Evolutionary conservation across 768 basidiomycete species (phyloP), one percentile per base, ranked within the genome.

Genomic region (Podaxis pistillaris): DNA sequence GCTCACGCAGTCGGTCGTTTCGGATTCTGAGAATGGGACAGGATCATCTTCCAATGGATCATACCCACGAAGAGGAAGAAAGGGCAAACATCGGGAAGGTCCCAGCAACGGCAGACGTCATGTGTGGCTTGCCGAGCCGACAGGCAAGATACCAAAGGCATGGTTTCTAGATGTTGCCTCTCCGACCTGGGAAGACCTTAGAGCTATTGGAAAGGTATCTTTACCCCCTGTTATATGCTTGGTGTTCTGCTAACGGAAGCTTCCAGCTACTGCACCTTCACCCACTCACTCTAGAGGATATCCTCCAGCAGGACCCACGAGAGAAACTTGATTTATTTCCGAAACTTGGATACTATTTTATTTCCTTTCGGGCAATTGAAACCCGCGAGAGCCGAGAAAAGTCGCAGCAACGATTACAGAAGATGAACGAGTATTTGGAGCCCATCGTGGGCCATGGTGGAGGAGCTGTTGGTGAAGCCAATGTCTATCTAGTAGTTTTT

Each of bases 81-180:
- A 87, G 68, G 85, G 83, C 22, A 88, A 87, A 67, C 71, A 76
- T 12, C 79, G 73, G 60, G 73, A 72, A 24, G 62, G 67, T 19
- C 33, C 60, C 9, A 52, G 28, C 53, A 63, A 41, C 28, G 62
- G 36, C 8, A 51, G 49, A 13, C 46, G 51, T 30, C 54, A 58
- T 54, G 44, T 54, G 1, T 57, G 33, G 17, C 24, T 37, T 7
- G 41, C 38, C 13, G 44, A 62, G 40, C 38, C 61, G 12, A 17
- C 41, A n/a, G 50, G 60, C 36, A 55, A 67, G 24, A 64, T 65
- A 67, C 80, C 78, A 26, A 83, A 83, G 64, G 87, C 89, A 4
- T 97, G 95, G 95, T 98, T 93, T 84, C 74, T 98, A 47, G 94
- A 98, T 69, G 86, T 96, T 0, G 81, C 92, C 30, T 93, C 88